Evolutionary conservation across 345 rosid genomes (phyloP), one percentile per base, ranked within the genome.

Genomic region (Populus alba): DNA sequence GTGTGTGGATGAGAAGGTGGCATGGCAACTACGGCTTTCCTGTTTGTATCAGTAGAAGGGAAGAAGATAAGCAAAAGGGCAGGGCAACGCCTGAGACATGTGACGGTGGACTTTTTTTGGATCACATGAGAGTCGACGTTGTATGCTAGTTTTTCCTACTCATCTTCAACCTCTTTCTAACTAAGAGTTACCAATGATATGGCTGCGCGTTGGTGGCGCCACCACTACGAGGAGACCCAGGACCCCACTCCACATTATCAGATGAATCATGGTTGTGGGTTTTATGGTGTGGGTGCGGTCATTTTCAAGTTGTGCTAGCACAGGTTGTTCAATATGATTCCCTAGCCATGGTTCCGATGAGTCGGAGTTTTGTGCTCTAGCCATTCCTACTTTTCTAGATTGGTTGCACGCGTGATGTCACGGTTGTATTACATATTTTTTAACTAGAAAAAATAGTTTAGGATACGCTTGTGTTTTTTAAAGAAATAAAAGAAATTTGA

Each of bases 51-150:
- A 68, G 16, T 68, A 68, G 12, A 31, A 49, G 71, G 47, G 47
- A 37, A 13, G 71, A 20, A 66, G 39, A 66, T 22, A 38, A 68
- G 31, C 59, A 35, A 37, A 66, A 66, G 37, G 45, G 6, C 8
- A 27, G 33, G 55, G 20, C 20, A 68, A 51, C 66, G 70, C 80
- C 66, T 12, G 80, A 27, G 74, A 68, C 84, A 77, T 72, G 83
- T 81, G 83, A 81, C 43, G 18, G 39, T 38, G 22, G 8, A 18
- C 35, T 38, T 31, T 71, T 63, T 2, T 29, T 33, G 17, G 17
- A 51, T 81, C 83, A 81, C 83, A 81, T 76, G 83, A 57, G 12
- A 61, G 63, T 45, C 45, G 27, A 25, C 27, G 38, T 39, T 71
- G 73, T 70, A 61, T 75, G 63, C 43, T 75, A 38, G 76, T 55